Evolutionary conservation across 176 grass and related monocot genomes (phyloP), one percentile per base, ranked within the genome.

Genomic region (Eleusine coracana): DNA sequence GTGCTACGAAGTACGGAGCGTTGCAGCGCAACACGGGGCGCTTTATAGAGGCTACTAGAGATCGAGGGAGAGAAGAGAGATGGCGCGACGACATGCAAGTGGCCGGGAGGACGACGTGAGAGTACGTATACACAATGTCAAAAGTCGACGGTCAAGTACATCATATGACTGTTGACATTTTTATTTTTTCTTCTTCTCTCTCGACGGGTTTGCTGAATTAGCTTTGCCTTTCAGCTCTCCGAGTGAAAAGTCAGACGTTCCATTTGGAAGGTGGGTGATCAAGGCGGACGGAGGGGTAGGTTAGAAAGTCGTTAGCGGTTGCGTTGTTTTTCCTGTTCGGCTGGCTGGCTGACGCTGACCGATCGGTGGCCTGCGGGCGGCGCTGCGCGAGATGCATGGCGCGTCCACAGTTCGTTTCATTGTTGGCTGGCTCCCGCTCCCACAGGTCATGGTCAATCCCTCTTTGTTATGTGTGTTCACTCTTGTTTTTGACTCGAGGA

Each of bases 71-170:
- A 40, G 1, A 15, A 18, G 25, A 36, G 20, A 21, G 73, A 41
- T 15, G 52, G 17, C n/a, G 61, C 48, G 76, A 14, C 48, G 76
- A 14, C 29, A 3, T 37, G 59, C 75, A 70, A 59, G 71, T 73
- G 55, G 25, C 41, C 14, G 15, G 59, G 21, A 16, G 45, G 25
- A 63, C 20, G 48, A 45, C 9, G 7, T 8, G 44, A 58, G 20
- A 60, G 6, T 34, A 64, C 2, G 3, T n/a, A n/a, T n/a, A n/a
- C n/a, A n/a, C 20, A n/a, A 49, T 29, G 73, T 51, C 79, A 68
- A 79, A 66, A 80, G 80, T 80, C 88, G 68, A 1, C 61, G 75
- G 84, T 90, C 84, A 82, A 77, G 79, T 77, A 44, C 42, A 79
- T 73, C 86, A 48, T 29, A 10, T 76, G 54, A 46, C 71, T 10